Evolutionary conservation across 495 filamentous ascomycete genomes (phyloP).

Genomic region (Bacidia gigantensis): DNA sequence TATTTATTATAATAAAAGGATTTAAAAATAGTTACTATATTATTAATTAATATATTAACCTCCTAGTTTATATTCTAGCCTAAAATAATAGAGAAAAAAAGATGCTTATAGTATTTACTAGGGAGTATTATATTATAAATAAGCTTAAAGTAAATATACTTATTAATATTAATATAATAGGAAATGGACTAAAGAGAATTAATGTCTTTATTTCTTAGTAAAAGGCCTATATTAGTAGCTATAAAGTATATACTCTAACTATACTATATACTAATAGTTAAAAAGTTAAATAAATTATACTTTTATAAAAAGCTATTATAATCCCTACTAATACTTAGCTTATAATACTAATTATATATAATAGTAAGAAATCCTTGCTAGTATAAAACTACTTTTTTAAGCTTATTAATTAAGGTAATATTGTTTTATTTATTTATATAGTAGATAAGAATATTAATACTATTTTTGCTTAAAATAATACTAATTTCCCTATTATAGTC

Average conservation of each 20-base stretch:
- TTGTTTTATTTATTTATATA: constrained; percentile 2
- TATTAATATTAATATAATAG: constrained; percentile 2
- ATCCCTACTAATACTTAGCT: not conserved
- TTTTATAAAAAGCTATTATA: not conserved
- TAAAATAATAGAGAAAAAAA: not conserved
- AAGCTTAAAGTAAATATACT: not conserved
- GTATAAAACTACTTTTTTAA: not conserved
- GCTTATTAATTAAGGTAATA: not conserved
- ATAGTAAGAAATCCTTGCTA: not conserved
- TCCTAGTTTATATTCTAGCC: not conserved
- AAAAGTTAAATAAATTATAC: not conserved
- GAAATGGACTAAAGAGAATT: not conserved
- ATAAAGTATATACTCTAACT: not conserved
- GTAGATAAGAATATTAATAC: not conserved
- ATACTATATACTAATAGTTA: not conserved
- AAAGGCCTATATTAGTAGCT: not conserved
- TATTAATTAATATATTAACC: not conserved
- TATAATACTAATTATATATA: not conserved
- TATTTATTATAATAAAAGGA: not conserved
- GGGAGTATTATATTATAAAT: not conserved
- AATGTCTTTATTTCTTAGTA: not conserved
- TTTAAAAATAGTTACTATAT: constrained; percentile 1
- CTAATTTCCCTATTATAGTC: not conserved
- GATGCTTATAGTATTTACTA: not conserved
- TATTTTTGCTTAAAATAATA: constrained; percentile 3